Base-by-base conservation (phyloP, 805 yeast genomes). In the Starmerella stigmatis region DNA sequence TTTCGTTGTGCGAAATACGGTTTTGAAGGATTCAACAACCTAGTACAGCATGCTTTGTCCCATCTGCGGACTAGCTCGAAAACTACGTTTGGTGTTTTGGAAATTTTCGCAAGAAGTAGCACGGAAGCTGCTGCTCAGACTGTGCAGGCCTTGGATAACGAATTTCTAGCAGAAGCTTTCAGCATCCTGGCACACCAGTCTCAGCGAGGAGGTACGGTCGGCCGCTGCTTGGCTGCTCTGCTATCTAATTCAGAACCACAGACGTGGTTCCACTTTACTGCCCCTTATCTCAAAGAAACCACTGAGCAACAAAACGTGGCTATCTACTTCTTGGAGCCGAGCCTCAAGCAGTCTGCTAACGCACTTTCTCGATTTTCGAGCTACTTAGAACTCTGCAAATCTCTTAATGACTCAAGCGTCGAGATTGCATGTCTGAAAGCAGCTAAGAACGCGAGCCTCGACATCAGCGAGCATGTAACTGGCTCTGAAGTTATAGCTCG, bases 391-490 rank as follows among this genome's bases (percentile, higher is more conserved):
- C 28, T 49, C 17, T 49, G 50, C 37, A 33, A 13, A 15, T 12
- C 17, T 2, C 20, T 26, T 4, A 25, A 17, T 8, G 27, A 44
- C n/a, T 27, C 35, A 3, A 41, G 37, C 26, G 44, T 49, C 5
- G 51, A 49, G 26, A 37, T 51, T 8, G 48, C 48, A 5, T 19
- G 44, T n/a, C 32, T 51, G 4, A 51, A 41, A 26, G 53, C 54
- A 1, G 54, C 47, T 1, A 35, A 41, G 17, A 46, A 47, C 25
- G 54, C 54, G 3, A 43, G 40, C 11, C 32, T 51, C 2, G 52
- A 51, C 22, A 53, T 51, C 5, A 42, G 50, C 27, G 37, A 17
- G 12, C 30, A 37, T 16, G 36, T 49, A 10, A 30, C 13, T 13
- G 21, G 22, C 15, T 51, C 54, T 1, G 3, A 19, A 8, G 42